Evolutionary conservation across 306 rosid species (phyloP), one percentile per base, ranked within the genome.

Genomic region (Benincasa hispida): DNA sequence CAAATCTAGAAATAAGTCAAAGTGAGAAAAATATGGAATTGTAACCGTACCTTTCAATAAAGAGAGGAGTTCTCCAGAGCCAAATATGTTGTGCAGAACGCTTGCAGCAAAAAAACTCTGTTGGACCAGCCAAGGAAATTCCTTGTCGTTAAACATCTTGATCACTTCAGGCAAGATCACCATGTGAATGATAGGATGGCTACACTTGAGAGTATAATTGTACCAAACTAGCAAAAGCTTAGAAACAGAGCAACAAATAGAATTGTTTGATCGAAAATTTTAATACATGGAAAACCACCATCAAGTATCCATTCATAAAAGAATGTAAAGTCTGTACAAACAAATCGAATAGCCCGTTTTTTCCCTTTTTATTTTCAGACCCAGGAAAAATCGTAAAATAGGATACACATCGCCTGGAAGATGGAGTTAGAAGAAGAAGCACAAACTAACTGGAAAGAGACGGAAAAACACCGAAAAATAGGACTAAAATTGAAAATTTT

Each of bases 391-490:
- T 69, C 61, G 68, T 28, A 78, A 77, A 45, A 67, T 76, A 76
- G 60, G 69, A 79, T 75, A 81, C 88, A 83, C 78, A 74, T 62
- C 51, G 54, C 76, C 80, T 67, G 83, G 72, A 80, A 61, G 75
- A 56, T 80, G 72, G 62, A 75, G 74, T 53, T 74, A 65, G 54
- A 35, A 76, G 63, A 63, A 66, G 72, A 57, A 74, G 72, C 47
- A 79, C 55, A 50, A 50, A 76, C 39, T 66, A 32, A 53, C 34
- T 51, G 34, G 22, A 47, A 37, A 70, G 37, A 70, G 58, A 70
- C 75, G n/a, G 35, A 57, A 7, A n/a, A 63, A 30, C 17, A 13
- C 19, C 8, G 18, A 75, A 57, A 58, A 24, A 41, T 17, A 68
- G 28, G 76, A 55, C 63, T 39, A 83, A 78, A 79, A 47, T 28